These are phyloP conservation scores for Cystofilobasidium ferigula DNA, from an alignment of 768 basidiomycete genomes.

Conservation along the genomic window DNA sequence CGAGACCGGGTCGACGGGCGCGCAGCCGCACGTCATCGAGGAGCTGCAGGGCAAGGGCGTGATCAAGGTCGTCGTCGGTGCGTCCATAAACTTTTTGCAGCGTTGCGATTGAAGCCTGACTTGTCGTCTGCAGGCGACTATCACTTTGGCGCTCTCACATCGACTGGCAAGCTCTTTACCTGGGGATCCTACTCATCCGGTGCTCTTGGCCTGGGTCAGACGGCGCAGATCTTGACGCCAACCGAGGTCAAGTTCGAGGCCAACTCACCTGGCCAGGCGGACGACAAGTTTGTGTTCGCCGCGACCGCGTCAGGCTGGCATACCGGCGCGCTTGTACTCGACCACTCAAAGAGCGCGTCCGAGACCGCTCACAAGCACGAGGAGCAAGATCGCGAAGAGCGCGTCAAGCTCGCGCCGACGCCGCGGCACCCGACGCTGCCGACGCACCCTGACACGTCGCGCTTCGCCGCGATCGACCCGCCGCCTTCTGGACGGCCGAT, in stretches of 20 bases:
- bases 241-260: slow-evolving; percentile 7
- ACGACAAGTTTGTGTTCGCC: slow-evolving; percentile 57
- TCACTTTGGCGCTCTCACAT: slow-evolving; percentile 75
- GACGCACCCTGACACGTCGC: not conserved
- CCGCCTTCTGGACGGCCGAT: slow-evolving; percentile 20
- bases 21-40: slow-evolving; percentile 53
- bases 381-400: not conserved
- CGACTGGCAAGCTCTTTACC: slow-evolving; percentile 60
- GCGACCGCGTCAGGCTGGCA: slow-evolving; percentile 85
- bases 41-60: slow-evolving; percentile 63
- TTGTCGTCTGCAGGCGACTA: slow-evolving; percentile 61
- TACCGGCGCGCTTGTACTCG: slow-evolving; percentile 19
- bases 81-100: no score
- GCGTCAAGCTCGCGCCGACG: not conserved
- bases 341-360: not conserved
- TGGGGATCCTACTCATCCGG: slow-evolving; percentile 71
- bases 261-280: not conserved
- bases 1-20: not conserved
- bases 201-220: slow-evolving; percentile 65
- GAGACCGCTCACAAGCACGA: not conserved
- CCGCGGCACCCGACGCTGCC: not conserved
- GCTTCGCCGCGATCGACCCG: not conserved
- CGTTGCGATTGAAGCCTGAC: no score
- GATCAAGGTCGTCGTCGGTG: slow-evolving; percentile 41
- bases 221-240: not conserved